Conservation (phyloP, 805 yeast genomes). For the Candida easanensis region DNA sequence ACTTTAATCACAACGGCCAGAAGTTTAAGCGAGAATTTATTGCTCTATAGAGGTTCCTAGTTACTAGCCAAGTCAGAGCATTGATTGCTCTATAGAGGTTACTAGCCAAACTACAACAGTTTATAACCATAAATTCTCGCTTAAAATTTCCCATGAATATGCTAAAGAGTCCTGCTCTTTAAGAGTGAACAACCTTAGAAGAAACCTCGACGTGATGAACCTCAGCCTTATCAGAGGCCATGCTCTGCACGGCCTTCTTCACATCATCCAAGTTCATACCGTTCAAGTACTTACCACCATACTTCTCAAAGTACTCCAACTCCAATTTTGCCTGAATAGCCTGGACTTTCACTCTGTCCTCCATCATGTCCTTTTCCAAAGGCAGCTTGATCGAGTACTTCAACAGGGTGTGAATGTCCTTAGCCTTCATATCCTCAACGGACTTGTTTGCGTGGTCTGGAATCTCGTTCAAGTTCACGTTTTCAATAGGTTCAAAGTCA, state of each 20-base stretch:
- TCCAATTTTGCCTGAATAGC: constrained; percentile 1
- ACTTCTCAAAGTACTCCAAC: constrained; percentile 2
- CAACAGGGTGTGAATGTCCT: constrained; percentile 1
- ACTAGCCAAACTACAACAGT: neutral
- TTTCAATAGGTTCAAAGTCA: constrained; percentile 25
- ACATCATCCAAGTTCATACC: neutral
- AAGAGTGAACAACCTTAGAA: neutral
- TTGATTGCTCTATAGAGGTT: too few relatives aligned
- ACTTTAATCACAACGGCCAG: too few relatives aligned
- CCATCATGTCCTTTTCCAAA: constrained; percentile 1
- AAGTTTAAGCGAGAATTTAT: too few relatives aligned
- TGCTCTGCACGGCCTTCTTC: neutral
- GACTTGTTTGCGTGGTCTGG: neutral
- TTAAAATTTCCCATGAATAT: too few relatives aligned
- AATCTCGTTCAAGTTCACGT: neutral
- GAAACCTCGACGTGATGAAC: constrained; percentile 1
- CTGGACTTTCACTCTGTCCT: neutral
- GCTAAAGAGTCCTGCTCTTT: too few relatives aligned
- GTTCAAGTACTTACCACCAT: neutral
- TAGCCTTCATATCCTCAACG: constrained; percentile 1
- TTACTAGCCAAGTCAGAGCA: too few relatives aligned
- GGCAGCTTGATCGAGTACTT: constrained; percentile 4
- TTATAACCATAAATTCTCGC: too few relatives aligned
- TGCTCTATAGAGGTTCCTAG: too few relatives aligned
- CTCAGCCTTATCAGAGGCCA: neutral